Evolutionary conservation across 768 basidiomycete species (phyloP), one percentile per base, ranked within the genome.

Genomic region (Russula vinacea): DNA sequence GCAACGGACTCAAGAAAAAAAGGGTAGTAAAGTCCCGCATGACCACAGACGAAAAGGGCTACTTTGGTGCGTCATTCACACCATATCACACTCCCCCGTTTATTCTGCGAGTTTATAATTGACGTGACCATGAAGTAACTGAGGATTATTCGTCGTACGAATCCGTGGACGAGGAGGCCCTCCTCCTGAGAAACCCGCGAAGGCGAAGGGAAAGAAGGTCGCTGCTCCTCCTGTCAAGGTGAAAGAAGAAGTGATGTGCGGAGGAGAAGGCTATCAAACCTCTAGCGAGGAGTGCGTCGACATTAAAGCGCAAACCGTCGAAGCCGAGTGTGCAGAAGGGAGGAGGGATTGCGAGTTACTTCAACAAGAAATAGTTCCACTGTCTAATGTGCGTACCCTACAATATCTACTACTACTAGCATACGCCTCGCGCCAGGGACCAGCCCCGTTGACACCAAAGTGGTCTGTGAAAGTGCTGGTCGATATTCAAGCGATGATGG

Each of bases 71-170:
- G 82, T 76, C 17, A 58, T 44, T 17, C 33, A 5, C 39, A 26
- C 5, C 22, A 19, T 55, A 5, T 56, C 44, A 45, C 29, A n/a
- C n/a, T n/a, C n/a, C 9, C 22, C 11, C 8, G 6, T 11, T n/a
- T 24, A 24, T 24, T 26, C 68, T 58, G 53, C 11, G n/a, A n/a
- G n/a, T n/a, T n/a, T n/a, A n/a, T n/a, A n/a, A n/a, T n/a, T n/a
- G n/a, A n/a, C n/a, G n/a, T 62, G 52, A 29, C 2, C 45, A 56
- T 37, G 0, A 67, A 92, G 91, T 83, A 17, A 86, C 81, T 42
- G 87, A 90, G 71, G 91, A 92, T 71, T 88, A 89, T 71, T 89
- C 89, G 8, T 84, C 84, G 19, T 92, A 89, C 70, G 90, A 93
- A 74, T 90, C 89, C 10, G 87, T 88, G 9, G 82, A 82, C 9